Conservation (phyloP, 1,284 basidiomycete species). For the Microbotryum scabiosae region DNA sequence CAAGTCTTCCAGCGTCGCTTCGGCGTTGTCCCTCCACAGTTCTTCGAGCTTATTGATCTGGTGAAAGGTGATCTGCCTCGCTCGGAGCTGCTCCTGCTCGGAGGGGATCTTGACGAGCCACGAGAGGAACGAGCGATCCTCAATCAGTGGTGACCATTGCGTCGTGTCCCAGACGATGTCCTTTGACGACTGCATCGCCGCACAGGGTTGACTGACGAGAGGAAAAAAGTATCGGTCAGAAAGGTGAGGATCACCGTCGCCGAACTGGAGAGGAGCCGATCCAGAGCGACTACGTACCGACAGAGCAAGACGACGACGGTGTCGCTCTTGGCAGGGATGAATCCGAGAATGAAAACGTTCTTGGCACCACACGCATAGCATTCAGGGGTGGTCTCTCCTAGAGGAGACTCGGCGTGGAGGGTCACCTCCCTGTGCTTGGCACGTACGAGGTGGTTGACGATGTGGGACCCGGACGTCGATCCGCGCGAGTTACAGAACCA, state of each 20-base stretch:
- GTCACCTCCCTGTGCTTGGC: conserved; percentile 99
- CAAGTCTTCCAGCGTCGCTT: conserved; percentile 88
- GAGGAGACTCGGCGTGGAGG: conserved; percentile 84
- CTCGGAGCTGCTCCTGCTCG: conserved; percentile 88
- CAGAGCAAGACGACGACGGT: conserved; percentile 98
- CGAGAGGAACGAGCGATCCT: conserved; percentile 93
- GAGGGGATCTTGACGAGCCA: conserved; percentile 97
- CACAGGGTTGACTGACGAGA: conserved; percentile 77
- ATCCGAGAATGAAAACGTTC: conserved; percentile 98
- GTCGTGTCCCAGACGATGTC: conserved; percentile 98
- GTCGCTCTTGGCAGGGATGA: conserved; percentile 98
- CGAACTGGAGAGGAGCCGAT: conserved; percentile 1
- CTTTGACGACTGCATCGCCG: conserved; percentile 74
- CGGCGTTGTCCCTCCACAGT: conserved; percentile 92
- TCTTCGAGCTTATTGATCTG: conserved; percentile 98
- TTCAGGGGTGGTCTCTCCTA: conserved; percentile 95
- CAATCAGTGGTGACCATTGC: conserved; percentile 96
- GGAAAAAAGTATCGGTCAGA: background rate
- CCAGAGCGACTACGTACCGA: conserved; percentile 51
- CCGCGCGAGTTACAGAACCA: conserved; percentile 99
- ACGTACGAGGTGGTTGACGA: conserved; percentile 96
- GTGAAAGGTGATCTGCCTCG: conserved; percentile 88
- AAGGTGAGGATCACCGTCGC: too few species aligned
- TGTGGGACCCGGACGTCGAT: conserved; percentile 95
- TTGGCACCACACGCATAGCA: conserved; percentile 98